Conservation (phyloP, 805 yeast species). For the Metschnikowia henanensis region DNA sequence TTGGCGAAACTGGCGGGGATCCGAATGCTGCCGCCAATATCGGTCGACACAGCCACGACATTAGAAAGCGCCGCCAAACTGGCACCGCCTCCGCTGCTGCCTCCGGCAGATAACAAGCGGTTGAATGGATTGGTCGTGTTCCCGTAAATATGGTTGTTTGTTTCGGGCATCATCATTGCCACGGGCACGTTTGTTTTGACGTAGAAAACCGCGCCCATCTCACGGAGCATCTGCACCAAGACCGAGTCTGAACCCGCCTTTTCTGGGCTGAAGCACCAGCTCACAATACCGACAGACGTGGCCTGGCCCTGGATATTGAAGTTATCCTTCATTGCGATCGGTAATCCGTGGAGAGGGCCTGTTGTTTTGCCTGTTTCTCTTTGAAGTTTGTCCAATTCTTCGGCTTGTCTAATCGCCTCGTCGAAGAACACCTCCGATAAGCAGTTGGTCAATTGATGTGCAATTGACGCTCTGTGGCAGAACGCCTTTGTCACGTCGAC, state of each 20-base stretch:
- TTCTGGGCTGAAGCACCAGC: slow-evolving; percentile 39
- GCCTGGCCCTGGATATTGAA: slow-evolving; percentile 48
- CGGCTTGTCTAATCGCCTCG: slow-evolving; percentile 25
- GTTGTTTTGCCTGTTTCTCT: slow-evolving; percentile 15
- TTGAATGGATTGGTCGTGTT: slow-evolving; percentile 47
- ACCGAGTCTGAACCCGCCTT: slow-evolving; percentile 34
- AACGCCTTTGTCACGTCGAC: slow-evolving; percentile 52
- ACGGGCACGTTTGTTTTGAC: slow-evolving; percentile 56
- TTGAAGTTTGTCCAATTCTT: slow-evolving; percentile 25
- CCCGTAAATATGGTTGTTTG: slow-evolving; percentile 46
- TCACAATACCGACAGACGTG: slow-evolving; percentile 50
- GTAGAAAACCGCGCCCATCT: slow-evolving; percentile 53
- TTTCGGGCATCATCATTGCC: slow-evolving; percentile 51
- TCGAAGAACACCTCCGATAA: slow-evolving; percentile 37
- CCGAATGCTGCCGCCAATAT: slow-evolving; percentile 53
- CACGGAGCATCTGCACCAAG: slow-evolving; percentile 40
- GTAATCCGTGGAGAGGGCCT: slow-evolving; percentile 34
- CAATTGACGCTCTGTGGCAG: slow-evolving; percentile 57
- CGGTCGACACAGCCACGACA: slow-evolving; percentile 55
- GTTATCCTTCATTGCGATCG: slow-evolving; percentile 42
- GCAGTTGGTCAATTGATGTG: slow-evolving; percentile 52
- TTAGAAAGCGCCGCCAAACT: slow-evolving; percentile 48
- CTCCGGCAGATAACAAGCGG: slow-evolving; percentile 46
- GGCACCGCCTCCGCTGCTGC: slow-evolving; percentile 57
- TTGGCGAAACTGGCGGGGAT: slow-evolving; percentile 47